Evolutionary conservation across 495 filamentous ascomycete genomes (phyloP), one percentile per base, ranked within the genome.

Genomic region (Penicillium salamii): DNA sequence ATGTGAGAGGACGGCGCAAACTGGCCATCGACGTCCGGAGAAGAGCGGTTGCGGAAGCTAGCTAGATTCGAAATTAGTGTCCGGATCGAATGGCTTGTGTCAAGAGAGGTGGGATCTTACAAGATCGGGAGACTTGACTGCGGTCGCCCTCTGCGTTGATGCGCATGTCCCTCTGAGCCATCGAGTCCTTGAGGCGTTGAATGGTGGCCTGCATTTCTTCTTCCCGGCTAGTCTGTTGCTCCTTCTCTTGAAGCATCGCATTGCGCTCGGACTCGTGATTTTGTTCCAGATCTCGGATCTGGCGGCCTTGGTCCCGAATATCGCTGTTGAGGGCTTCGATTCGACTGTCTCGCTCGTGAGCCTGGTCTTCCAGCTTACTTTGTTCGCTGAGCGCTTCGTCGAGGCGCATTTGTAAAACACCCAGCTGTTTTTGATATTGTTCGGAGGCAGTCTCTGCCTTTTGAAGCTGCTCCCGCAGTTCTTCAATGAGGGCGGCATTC

Each of bases 201-300:
- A 97, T 89, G 31, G 88, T 86, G 21, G 80, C 74, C 66, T 92
- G 89, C 79, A 97, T 81, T 59, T 95, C 91, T 63, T 96, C 90
- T 60, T 95, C 89, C 34, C 84, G 77, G 53, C 84, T 84, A 28
- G 78, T 73, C 71, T 90, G 87, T 53, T 95, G 89, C 47, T 96
- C 89, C 74, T 91, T 91, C 68, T 97, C 92, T 67, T 88, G 87
- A 58, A 88, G 83, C 78, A 92, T 86, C 33, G 88, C 82, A 64
- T 82, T 89, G 34, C 91, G 82, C 70, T 98, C 93, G 37, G 84
- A 78, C 67, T 97, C 92, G 68, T 93, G 92, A 28, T 91, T 88
- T 47, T 82, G 81, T 64, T 96, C 90, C 67, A 95, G 79, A 61
- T 98, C 93, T 47, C 91, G 79, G 57, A 87, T 87, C 68, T 92